Evolutionary conservation across 306 rosid species (phyloP), one percentile per base, ranked within the genome.

Genomic region (Glycine soja): DNA sequence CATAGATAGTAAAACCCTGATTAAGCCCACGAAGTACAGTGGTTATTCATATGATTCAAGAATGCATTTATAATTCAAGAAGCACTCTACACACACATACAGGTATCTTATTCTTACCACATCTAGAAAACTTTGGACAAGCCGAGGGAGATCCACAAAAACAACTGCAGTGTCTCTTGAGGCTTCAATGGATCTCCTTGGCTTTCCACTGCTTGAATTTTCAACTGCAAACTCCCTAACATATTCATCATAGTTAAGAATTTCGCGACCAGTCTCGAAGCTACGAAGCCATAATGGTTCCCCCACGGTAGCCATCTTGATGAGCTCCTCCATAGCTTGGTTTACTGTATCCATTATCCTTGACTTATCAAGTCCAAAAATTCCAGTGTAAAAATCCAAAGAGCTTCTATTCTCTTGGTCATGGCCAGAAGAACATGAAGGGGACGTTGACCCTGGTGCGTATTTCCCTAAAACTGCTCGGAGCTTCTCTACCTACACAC

Each of bases 221-320:
- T 87, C 89, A 64, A 70, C 56, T 10, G 81, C 61, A 57, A 92
- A 93, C 53, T 90, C 96, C 82, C 90, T 96, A 54, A 88, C 6
- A 51, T 96, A 93, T 84, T 91, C 97, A 38, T 96, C 99, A 38
- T 96, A 96, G 79, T 96, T 93, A 0, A 96, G 92, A 30, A 93
- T 93, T 61, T 96, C 94, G 0, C 99, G 92, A 15, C 97, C 97
- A 0, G 94, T 92, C 87, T 96, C 99, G 10, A 92, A 86, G 62
- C 99, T 96, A 5, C 94, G 97, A 30, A 93, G 75, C 99, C 99
- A 96, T 18, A 93, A 82, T 9, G 97, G 98, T 61, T 92, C 97
- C n/a, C 89, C 89, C 3, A 80, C 59, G 0, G 91, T 84, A 38
- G 97, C 97, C 99, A 93, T 96, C 59, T 87, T 93, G 11, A 80